phyloP scores from a whole-genome alignment of 2,329 filamentous ascomycete species.

The Didymella arachidicola region DNA sequence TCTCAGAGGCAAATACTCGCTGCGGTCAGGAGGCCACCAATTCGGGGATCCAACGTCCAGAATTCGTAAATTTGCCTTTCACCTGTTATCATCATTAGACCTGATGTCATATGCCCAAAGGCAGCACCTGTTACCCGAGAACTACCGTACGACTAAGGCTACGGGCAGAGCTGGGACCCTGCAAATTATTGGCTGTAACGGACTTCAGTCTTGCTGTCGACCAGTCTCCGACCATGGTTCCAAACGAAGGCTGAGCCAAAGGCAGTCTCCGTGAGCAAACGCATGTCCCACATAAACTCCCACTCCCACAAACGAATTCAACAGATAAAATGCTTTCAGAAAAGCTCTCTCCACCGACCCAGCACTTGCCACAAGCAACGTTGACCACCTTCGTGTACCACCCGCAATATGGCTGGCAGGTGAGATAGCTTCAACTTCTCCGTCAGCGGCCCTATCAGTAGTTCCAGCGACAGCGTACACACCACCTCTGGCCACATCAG shows the following conservation, averaged over 20 bases:
- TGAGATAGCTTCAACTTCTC: not conserved
- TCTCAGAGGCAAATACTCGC: not conserved
- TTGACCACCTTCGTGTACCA: not conserved
- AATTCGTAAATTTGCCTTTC: not conserved
- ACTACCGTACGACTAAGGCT: not conserved
- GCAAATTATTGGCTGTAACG: not conserved
- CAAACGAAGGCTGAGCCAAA: not conserved
- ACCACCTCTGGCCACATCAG: not conserved
- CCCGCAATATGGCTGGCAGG: not conserved
- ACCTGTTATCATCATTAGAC: not conserved
- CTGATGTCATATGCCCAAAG: not conserved
- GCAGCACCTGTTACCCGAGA: not conserved
- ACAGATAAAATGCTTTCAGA: not conserved
- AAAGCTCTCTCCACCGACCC: not conserved
- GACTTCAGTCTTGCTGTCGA: not conserved
- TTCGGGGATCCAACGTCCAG: too few relatives aligned
- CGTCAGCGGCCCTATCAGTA: not conserved
- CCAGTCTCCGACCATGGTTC: not conserved
- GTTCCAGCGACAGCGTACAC: not conserved
- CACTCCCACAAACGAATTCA: not conserved
- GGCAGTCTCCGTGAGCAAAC: not conserved
- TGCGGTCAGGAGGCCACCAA: not conserved
- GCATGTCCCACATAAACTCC: not conserved
- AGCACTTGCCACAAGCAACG: too few relatives aligned
- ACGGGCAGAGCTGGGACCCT: not conserved